These are phyloP conservation scores for Lipomyces oligophaga DNA, from an alignment of 805 yeast genomes.

Conservation along the genomic window DNA sequence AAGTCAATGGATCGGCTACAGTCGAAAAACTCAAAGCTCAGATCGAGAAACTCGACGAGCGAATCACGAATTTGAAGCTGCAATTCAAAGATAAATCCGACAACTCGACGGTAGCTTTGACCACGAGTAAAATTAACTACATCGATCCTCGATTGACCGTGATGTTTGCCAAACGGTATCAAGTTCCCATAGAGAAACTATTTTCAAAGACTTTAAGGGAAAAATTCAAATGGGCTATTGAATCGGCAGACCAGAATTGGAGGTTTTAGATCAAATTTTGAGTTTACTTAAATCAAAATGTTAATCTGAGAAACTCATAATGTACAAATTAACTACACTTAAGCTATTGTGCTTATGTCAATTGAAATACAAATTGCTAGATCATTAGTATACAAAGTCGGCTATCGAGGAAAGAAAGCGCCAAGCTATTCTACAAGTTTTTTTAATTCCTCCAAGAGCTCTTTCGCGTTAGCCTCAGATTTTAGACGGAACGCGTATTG, in stretches of 20 bases:
- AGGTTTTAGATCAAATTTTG: constrained; percentile 47
- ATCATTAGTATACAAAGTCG: no score
- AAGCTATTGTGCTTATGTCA: background rate
- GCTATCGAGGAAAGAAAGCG: no score
- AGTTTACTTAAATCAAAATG: background rate
- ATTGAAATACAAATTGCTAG: no score
- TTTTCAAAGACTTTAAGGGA: constrained; percentile 89
- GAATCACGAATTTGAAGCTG: constrained; percentile 63
- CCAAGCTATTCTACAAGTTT: background rate
- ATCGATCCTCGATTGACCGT: constrained; percentile 92
- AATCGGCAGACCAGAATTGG: constrained; percentile 86
- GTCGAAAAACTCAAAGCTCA: constrained; percentile 71
- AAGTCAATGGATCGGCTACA: constrained; percentile 47
- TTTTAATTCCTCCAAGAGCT: constrained; percentile 1
- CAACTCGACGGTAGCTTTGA: constrained; percentile 86
- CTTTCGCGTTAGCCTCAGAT: constrained; percentile 7
- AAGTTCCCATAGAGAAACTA: constrained; percentile 87
- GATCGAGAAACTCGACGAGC: constrained; percentile 64
- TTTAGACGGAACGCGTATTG: constrained; percentile 78
- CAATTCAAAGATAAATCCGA: constrained; percentile 91
- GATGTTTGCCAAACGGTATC: constrained; percentile 76
- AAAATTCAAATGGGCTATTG: constrained; percentile 94
- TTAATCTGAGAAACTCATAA: background rate
- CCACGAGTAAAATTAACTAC: constrained; percentile 91
- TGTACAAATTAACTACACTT: background rate